Percentiles rank a stretch among this genome's conserved stretches.
phyloP scores from a whole-genome alignment of 2,329 filamentous ascomycete species.

The Leptographium procerum region DNA sequence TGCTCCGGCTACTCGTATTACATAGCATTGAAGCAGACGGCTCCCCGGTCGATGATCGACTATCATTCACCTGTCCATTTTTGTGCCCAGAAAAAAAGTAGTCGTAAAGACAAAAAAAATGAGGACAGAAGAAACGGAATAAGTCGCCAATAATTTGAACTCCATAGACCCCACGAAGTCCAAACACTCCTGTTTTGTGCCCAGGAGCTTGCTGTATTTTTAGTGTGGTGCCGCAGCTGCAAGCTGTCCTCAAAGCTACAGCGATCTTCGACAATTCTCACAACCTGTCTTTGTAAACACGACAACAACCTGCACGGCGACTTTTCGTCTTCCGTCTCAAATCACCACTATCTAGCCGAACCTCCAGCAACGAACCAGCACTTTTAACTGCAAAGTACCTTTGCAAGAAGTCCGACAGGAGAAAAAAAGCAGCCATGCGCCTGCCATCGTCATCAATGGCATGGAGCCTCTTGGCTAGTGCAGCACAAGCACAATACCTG shows the following conservation, averaged over 20 bases:
- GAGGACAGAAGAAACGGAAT: not conserved
- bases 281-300: not conserved
- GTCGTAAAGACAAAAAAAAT: too few species aligned
- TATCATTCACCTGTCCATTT: not conserved
- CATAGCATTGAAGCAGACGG: not conserved
- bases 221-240: constrained; percentile 5
- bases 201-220: not conserved
- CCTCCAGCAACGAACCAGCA: too few species aligned
- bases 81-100: not conserved
- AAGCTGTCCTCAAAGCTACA: constrained; percentile 11
- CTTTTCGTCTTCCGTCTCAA: not conserved
- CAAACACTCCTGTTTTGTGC: not conserved
- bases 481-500: constrained; percentile 51
- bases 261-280: not conserved
- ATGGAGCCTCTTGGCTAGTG: constrained; percentile 17
- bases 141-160: not conserved
- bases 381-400: too few species aligned
- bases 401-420: not conserved
- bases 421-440: constrained; percentile 8
- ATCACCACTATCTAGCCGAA: not conserved
- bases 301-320: not conserved
- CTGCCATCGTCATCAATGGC: constrained; percentile 9
- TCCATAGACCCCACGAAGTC: not conserved
- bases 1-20: not conserved
- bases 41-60: not conserved